These are phyloP conservation scores for Vitis rupestris DNA, from an alignment of 164 flowering plant genomes.

Conservation along the genomic window DNA sequence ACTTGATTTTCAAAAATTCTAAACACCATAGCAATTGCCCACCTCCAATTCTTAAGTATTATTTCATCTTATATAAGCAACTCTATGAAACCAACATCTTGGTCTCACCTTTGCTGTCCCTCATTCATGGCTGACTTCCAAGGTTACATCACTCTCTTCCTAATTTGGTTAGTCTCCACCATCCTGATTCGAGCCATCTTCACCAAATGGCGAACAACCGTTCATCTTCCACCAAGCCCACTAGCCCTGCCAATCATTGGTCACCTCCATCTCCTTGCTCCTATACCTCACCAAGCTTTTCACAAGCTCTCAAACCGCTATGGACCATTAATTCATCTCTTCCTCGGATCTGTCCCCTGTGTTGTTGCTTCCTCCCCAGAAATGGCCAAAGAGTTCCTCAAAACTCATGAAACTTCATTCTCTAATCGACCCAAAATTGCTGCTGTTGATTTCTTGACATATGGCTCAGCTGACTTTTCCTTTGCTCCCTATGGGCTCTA, in stretches of 20 bases:
- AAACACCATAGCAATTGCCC: too few relatives aligned
- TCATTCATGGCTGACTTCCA: constrained; percentile 11
- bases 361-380: constrained; percentile 41
- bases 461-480: constrained; percentile 31
- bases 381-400: constrained; percentile 40
- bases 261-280: constrained; percentile 36
- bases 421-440: constrained; percentile 21
- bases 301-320: constrained; percentile 31
- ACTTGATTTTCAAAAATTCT: too few relatives aligned
- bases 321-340: constrained; percentile 39
- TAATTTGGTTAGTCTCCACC: constrained; percentile 14
- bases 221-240: constrained; percentile 45
- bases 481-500: constrained; percentile 40
- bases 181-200: constrained; percentile 15
- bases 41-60: too few relatives aligned
- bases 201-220: background rate
- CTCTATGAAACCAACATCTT: too few relatives aligned
- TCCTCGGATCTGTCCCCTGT: constrained; percentile 32
- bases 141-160: constrained; percentile 7
- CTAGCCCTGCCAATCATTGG: constrained; percentile 43
- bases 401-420: constrained; percentile 41
- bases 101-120: too few relatives aligned
- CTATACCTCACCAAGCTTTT: constrained; percentile 38
- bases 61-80: too few relatives aligned
- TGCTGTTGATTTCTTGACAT: constrained; percentile 28